These are phyloP conservation scores for Blechomonas ayalai DNA, from an alignment of 208 protist genomes.

Conservation along the genomic window DNA sequence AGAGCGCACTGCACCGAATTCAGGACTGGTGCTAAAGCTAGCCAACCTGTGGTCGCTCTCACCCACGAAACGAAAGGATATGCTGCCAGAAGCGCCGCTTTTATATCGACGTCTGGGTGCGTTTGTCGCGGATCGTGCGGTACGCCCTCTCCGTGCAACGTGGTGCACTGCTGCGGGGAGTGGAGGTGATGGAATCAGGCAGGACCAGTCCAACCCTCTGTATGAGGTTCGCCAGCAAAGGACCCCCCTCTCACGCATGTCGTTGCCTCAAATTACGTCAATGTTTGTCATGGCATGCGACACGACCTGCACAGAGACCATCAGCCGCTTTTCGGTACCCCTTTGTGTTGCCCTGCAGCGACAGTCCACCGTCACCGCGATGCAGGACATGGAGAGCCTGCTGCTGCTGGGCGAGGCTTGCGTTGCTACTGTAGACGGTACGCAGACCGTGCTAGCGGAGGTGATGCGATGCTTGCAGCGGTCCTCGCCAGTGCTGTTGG, in stretches of 20 bases:
- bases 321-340: conserved; percentile 6
- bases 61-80: no score
- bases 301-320: conserved; percentile 1
- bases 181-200: no score
- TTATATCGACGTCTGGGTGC: no score
- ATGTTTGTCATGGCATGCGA: conserved; percentile 18
- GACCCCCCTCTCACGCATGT: background rate
- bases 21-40: no score
- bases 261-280: conserved; percentile 8
- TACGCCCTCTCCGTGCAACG: no score
- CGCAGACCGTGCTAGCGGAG: conserved; percentile 28
- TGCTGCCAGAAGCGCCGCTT: no score
- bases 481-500: conserved; percentile 12
- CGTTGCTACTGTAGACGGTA: conserved; percentile 18
- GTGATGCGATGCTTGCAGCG: conserved; percentile 26
- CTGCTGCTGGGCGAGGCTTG: conserved; percentile 24
- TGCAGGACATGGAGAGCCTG: background rate
- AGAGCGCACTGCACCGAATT: no score
- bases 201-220: no score
- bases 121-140: no score
- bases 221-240: no score
- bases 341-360: background rate
- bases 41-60: no score
- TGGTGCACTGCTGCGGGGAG: no score
- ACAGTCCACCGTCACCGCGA: background rate